phyloP scores from a whole-genome alignment of 2,329 filamentous ascomycete species.

The Cyphellophora attinorum region DNA sequence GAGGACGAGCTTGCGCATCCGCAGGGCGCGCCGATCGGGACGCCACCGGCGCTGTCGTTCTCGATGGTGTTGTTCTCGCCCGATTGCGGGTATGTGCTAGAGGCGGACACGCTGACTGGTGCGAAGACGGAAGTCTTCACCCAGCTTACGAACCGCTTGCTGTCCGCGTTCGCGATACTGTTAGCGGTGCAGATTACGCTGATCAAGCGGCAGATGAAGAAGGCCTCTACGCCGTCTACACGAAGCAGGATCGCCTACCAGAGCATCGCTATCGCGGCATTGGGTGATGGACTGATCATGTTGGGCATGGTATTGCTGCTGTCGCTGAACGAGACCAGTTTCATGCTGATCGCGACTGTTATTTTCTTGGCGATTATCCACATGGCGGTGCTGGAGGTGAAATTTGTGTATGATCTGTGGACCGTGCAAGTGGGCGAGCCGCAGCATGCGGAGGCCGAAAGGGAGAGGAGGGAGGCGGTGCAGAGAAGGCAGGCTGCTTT shows the following conservation, averaged over 20 bases:
- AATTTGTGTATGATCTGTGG: conserved; percentile 60
- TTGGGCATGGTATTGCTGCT: conserved; percentile 44
- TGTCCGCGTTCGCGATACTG: conserved; percentile 43
- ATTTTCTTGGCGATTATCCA: conserved; percentile 52
- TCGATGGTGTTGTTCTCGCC: conserved; percentile 55
- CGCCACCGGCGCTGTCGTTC: conserved; percentile 44
- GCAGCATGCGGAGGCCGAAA: conserved; percentile 34
- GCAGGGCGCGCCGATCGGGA: conserved; percentile 44
- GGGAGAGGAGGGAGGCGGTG: conserved; percentile 11
- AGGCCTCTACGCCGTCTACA: conserved; percentile 55
- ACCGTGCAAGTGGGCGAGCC: conserved; percentile 45
- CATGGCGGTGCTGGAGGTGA: conserved; percentile 53
- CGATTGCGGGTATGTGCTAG: conserved; percentile 56
- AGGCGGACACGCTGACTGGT: conserved; percentile 42
- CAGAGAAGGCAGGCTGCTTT: conserved; percentile 1
- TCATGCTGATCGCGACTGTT: conserved; percentile 45
- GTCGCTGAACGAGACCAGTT: conserved; percentile 45
- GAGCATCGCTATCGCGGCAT: conserved; percentile 50
- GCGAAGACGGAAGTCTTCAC: conserved; percentile 47
- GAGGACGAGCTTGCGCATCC: conserved; percentile 53
- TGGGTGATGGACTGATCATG: conserved; percentile 52
- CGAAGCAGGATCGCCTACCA: conserved; percentile 56
- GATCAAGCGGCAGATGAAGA: conserved; percentile 53
- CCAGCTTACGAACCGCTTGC: conserved; percentile 30
- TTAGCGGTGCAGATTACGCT: conserved; percentile 46